Percentiles rank a stretch among this genome's conserved stretches.
phyloP scores from a whole-genome alignment of 306 rosid genomes.

The Quercus wislizeni region DNA sequence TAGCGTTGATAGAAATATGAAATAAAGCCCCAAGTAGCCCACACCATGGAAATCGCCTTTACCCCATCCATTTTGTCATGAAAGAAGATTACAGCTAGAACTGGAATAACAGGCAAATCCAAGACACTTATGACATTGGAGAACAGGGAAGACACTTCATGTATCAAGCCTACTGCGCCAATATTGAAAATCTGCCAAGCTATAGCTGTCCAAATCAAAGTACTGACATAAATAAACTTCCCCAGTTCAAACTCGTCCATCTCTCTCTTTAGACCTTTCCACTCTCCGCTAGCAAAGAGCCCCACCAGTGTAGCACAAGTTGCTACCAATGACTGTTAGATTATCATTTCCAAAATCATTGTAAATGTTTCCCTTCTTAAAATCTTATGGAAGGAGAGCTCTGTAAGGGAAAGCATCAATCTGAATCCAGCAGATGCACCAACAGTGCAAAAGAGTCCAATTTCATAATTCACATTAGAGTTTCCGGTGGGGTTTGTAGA shows the following conservation, averaged over 20 bases:
- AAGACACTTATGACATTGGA: constrained; percentile 42
- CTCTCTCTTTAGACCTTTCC: constrained; percentile 32
- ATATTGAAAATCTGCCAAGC: constrained; percentile 15
- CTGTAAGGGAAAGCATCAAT: constrained; percentile 36
- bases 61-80: constrained; percentile 43
- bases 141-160: constrained; percentile 49
- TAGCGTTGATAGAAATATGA: constrained; percentile 48
- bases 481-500: not conserved
- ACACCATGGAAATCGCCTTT: constrained; percentile 38
- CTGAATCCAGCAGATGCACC: constrained; percentile 44
- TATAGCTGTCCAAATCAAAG: constrained; percentile 28
- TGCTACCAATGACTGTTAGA: constrained; percentile 20
- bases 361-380: constrained; percentile 39
- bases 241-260: constrained; percentile 36
- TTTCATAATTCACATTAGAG: constrained; percentile 7
- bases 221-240: constrained; percentile 28
- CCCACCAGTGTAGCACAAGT: constrained; percentile 25
- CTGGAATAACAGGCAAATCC: constrained; percentile 42
- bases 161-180: constrained; percentile 38
- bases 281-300: constrained; percentile 49
- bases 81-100: constrained; percentile 39
- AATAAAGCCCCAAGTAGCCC: constrained; percentile 47
- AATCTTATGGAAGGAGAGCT: constrained; percentile 32
- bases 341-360: constrained; percentile 29
- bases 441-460: constrained; percentile 45